Evolutionary conservation across 139 green algal species (phyloP), one percentile per base, ranked within the genome.

Genomic region (Micractinium conductrix): DNA sequence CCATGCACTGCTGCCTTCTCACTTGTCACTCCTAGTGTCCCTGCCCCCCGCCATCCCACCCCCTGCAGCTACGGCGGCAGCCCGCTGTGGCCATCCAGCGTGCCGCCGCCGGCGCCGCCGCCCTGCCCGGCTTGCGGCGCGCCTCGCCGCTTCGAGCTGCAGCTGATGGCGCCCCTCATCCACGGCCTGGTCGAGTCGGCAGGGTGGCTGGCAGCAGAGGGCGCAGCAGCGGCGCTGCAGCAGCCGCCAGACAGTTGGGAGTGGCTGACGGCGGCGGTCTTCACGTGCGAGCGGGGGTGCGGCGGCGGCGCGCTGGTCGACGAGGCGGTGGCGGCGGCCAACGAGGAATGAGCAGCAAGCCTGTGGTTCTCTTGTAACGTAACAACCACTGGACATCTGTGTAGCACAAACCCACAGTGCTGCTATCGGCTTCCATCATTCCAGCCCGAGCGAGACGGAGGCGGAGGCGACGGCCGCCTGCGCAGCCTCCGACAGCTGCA

Each of bases 141-240:
- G 0, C 73, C 88, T 0, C 74, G 86, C 5, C 40, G 85, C 10
- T 95, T 92, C 84, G 92, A 95, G 80, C 55, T 94, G 50, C 93
- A 96, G 82, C 78, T 96, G 33, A 93, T 95, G 89, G 79, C 92
- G 2, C 88, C 93, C 0, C 53, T 92, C 2, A 91, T 95, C 1
- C 81, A 89, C 10, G 74, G 92, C n/a, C 50, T 93, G 33, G 62
- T 92, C 0, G 94, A 97, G 42, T 89, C 90, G 10, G 89, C 75
- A 38, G 84, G 86, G 30, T 92, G 74, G 85, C 72, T 92, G 40
- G 50, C 60, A 67, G 79, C 79, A 12, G 62, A 80, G 38, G 53
- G 33, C 70, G 35, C 37, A 26, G 50, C 68, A 63, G 53, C 67
- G 67, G 26, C 65, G 42, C 82, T 81, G 17, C 69, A 88, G 65